Conservation (phyloP, 805 yeast species). For the Diddensiella caesifluorescens region DNA sequence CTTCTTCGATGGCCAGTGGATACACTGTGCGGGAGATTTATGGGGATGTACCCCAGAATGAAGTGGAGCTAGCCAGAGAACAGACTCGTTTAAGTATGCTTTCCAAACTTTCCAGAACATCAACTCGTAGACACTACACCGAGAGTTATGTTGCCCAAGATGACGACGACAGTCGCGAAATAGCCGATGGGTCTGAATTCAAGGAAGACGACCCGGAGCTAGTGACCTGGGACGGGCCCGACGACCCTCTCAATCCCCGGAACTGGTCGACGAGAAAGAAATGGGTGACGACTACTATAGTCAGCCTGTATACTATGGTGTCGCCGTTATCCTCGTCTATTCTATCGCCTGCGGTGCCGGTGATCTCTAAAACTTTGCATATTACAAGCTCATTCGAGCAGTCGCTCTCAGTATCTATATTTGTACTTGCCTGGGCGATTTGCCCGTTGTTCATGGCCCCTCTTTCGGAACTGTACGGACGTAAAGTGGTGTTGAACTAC, state of each 20-base stretch:
- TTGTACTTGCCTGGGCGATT: slow-evolving; percentile 64
- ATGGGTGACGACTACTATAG: slow-evolving; percentile 41
- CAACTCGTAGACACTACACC: slow-evolving; percentile 23
- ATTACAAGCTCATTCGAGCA: slow-evolving; percentile 40
- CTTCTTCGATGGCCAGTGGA: slow-evolving; percentile 12
- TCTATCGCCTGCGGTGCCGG: slow-evolving; percentile 53
- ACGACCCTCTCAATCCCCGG: slow-evolving; percentile 59
- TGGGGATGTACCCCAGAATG: slow-evolving; percentile 36
- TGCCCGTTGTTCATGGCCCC: slow-evolving; percentile 67
- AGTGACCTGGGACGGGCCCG: slow-evolving; percentile 60
- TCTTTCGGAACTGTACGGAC: slow-evolving; percentile 60
- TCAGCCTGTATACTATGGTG: slow-evolving; percentile 50
- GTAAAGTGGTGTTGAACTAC: slow-evolving; percentile 49
- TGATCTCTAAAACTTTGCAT: slow-evolving; percentile 42
- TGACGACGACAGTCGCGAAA: slow-evolving; percentile 20
- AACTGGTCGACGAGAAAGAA: slow-evolving; percentile 49
- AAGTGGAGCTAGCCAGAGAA: slow-evolving; percentile 39
- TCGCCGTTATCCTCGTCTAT: slow-evolving; percentile 62
- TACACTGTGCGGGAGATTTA: slow-evolving; percentile 35
- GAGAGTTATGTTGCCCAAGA: slow-evolving; percentile 17
- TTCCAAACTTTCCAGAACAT: slow-evolving; percentile 32
- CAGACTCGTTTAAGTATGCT: slow-evolving; percentile 42
- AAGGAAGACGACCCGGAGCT: slow-evolving; percentile 55
- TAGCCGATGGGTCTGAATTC: slow-evolving; percentile 49
- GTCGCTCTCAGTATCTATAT: slow-evolving; percentile 55